A percentile compares a stretch with the other conserved stretches of the same genome.
These are phyloP conservation scores for Heteromeles arbutifolia DNA, from an alignment of 306 rosid genomes.

Conservation along the genomic window DNA sequence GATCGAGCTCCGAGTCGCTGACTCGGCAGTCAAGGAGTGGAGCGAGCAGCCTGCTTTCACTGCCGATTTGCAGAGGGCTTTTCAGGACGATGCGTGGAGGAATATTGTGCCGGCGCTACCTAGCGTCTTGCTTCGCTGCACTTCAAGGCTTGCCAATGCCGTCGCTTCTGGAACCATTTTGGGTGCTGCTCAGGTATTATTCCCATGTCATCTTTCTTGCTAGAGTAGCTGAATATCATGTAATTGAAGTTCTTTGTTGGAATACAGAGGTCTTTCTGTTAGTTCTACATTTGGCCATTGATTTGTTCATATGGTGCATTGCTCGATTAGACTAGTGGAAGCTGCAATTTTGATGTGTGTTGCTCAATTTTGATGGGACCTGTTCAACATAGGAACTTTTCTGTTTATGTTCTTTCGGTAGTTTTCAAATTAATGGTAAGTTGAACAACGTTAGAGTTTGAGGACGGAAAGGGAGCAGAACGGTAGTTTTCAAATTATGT, in stretches of 20 bases:
- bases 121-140: slow-evolving; percentile 70
- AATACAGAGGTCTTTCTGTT: neutral
- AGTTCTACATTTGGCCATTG: neutral
- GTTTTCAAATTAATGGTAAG: neutral
- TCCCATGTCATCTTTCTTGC: neutral
- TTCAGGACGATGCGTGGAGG: slow-evolving; percentile 77
- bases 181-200: slow-evolving; percentile 62
- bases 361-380: neutral
- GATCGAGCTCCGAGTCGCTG: slow-evolving; percentile 90
- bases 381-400: neutral
- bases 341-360: neutral
- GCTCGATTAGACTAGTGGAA: neutral
- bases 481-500: neutral
- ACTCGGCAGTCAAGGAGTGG: slow-evolving; percentile 69
- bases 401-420: neutral
- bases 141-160: slow-evolving; percentile 66
- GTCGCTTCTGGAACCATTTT: slow-evolving; percentile 67
- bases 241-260: neutral
- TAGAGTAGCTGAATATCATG: neutral
- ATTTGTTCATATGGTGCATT: neutral
- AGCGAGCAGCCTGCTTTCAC: slow-evolving; percentile 70
- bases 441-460: neutral
- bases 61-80: slow-evolving; percentile 72
- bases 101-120: slow-evolving; percentile 90
- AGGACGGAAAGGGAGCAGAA: neutral